Evolutionary conservation across 2,329 filamentous ascomycete genomes (phyloP).

Genomic region (Huntiella savannae): DNA sequence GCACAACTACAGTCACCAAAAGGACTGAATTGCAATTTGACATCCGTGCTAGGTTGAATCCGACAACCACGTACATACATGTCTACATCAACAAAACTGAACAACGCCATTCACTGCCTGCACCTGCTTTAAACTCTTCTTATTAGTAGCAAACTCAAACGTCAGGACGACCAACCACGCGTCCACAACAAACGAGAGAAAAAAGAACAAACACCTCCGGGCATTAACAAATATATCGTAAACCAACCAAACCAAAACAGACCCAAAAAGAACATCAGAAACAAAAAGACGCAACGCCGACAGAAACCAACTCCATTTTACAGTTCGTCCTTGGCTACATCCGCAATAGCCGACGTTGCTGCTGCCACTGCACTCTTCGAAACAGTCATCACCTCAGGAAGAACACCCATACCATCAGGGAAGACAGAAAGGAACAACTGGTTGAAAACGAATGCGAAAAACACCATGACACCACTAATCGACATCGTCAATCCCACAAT

Average conservation of each 20-base stretch:
- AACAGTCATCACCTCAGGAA: neutral
- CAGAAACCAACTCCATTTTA: constrained; percentile 5
- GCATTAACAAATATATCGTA: neutral
- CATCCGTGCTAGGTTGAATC: constrained; percentile 61
- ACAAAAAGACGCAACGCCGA: neutral
- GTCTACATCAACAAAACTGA: neutral
- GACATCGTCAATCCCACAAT: constrained; percentile 50
- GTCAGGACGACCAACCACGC: no score
- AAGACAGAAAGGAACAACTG: constrained; percentile 7
- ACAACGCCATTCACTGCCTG: neutral
- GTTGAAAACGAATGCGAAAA: constrained; percentile 10
- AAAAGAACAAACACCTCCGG: neutral
- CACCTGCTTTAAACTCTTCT: neutral
- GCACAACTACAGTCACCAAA: constrained; percentile 81
- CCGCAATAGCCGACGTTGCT: neutral
- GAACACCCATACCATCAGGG: constrained; percentile 1
- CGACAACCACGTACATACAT: constrained; percentile 2
- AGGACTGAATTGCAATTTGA: constrained; percentile 95
- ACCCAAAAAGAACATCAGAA: neutral
- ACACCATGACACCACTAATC: constrained; percentile 30
- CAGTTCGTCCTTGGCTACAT: constrained; percentile 9
- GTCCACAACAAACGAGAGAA: constrained; percentile 2
- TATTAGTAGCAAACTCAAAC: constrained; percentile 12
- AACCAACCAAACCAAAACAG: neutral
- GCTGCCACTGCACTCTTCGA: constrained; percentile 1